These are phyloP conservation scores for Eimeria nieschulzi DNA, from an alignment of 169 alveolate genomes.

Conservation along the genomic window DNA sequence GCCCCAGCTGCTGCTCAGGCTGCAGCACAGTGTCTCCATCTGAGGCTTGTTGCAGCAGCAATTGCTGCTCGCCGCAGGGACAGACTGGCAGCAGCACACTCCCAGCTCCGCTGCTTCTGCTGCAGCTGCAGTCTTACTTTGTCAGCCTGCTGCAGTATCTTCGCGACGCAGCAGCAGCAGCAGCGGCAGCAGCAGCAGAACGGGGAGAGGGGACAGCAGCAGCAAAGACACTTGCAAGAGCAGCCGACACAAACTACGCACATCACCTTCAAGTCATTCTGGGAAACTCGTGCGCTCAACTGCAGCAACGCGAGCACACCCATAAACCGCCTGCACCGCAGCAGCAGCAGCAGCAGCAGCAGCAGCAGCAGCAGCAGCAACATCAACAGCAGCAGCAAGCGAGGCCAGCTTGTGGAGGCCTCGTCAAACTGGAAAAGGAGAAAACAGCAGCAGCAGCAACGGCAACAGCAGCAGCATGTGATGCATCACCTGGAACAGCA, in stretches of 20 bases:
- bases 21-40: constrained; percentile 3
- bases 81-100: neutral
- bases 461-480: neutral
- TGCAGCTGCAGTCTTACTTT: constrained; percentile 2
- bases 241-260: neutral
- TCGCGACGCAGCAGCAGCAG: constrained; percentile 1
- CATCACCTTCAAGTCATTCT: neutral
- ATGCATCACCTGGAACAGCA: neutral
- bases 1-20: neutral
- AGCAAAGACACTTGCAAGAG: neutral
- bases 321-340: neutral
- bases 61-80: neutral
- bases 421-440: neutral
- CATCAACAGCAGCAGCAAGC: neutral
- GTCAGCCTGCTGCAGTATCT: neutral
- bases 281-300: neutral
- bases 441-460: neutral
- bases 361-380: neutral
- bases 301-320: neutral
- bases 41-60: neutral
- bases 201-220: neutral
- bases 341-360: neutral
- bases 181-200: neutral
- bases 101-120: neutral
- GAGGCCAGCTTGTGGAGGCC: neutral